phyloP scores from a whole-genome alignment of 2,329 filamentous ascomycete genomes.

The Penicillium oxalicum region DNA sequence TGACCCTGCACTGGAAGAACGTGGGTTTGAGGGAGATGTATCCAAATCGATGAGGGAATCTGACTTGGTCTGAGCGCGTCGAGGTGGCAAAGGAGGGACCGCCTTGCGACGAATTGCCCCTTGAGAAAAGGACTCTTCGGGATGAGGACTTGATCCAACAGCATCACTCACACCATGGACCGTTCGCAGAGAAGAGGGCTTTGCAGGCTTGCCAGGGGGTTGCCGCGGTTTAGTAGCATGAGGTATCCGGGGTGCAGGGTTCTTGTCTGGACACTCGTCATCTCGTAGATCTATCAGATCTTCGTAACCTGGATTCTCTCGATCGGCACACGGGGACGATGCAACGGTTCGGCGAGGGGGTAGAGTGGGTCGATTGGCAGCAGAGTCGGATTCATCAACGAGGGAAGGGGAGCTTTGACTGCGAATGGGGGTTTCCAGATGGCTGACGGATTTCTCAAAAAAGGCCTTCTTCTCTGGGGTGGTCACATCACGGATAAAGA shows the following conservation, averaged over 20 bases:
- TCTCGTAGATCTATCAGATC: constrained; percentile 40
- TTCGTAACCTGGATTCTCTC: constrained; percentile 24
- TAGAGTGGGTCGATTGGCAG: constrained; percentile 31
- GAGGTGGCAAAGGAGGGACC: constrained; percentile 35
- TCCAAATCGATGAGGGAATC: constrained; percentile 15
- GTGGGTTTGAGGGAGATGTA: constrained; percentile 21
- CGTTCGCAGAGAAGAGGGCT: constrained; percentile 39
- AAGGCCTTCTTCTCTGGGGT: constrained; percentile 67
- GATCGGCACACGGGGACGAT: constrained; percentile 12
- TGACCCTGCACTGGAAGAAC: constrained; percentile 20
- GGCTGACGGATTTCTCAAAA: constrained; percentile 61
- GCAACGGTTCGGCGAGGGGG: constrained; percentile 34
- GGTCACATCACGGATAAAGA: constrained; percentile 95
- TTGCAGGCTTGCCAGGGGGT: constrained; percentile 41
- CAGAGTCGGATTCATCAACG: constrained; percentile 22
- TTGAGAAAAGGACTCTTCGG: constrained; percentile 9
- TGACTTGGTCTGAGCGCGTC: constrained; percentile 21
- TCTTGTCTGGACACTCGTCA: constrained; percentile 15
- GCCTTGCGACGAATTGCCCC: constrained; percentile 30
- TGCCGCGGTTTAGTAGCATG: constrained; percentile 18
- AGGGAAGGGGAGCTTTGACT: constrained; percentile 24
- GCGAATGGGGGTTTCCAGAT: constrained; percentile 22
- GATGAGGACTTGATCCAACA: background rate
- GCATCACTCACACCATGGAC: constrained; percentile 22
- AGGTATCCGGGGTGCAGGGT: constrained; percentile 9